phyloP scores from a whole-genome alignment of 495 filamentous ascomycete species.

The Aspergillus asperescens region DNA sequence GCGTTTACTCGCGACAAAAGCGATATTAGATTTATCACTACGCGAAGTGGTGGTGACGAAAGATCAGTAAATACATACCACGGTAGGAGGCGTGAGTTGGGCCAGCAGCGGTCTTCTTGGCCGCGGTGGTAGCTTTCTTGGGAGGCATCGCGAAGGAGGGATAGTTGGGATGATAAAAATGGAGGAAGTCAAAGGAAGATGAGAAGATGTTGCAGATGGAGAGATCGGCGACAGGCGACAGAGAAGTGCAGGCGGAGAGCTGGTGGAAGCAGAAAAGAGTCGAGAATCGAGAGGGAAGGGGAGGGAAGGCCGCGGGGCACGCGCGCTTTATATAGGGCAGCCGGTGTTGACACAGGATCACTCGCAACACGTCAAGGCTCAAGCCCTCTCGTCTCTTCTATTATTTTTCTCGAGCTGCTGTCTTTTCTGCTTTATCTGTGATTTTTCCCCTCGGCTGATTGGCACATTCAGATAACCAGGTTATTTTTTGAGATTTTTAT shows the following conservation, averaged over 20 bases:
- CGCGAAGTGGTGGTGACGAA: constrained; percentile 42
- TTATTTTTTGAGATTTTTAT: constrained; percentile 7
- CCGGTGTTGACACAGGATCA: constrained; percentile 46
- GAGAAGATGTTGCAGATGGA: constrained; percentile 14
- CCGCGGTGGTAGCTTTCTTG: constrained; percentile 42
- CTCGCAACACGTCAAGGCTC: constrained; percentile 26
- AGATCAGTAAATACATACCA: constrained; percentile 50
- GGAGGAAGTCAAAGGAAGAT: constrained; percentile 12
- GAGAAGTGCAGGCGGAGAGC: constrained; percentile 1
- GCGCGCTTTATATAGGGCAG: constrained; percentile 50
- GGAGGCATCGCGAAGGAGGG: constrained; percentile 42
- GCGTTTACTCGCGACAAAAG: constrained; percentile 43
- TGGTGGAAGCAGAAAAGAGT: constrained; percentile 25
- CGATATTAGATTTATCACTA: constrained; percentile 22
- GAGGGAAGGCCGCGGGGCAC: constrained; percentile 46
- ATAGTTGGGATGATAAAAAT: constrained; percentile 15
- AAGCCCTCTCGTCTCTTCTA: constrained; percentile 12
- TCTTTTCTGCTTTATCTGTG: constrained; percentile 15
- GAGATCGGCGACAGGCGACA: constrained; percentile 17
- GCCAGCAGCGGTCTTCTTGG: constrained; percentile 28
- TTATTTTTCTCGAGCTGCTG: constrained; percentile 8
- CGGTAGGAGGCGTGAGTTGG: constrained; percentile 55
- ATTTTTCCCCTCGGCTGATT: constrained; percentile 15
- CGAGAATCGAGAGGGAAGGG: constrained; percentile 33
- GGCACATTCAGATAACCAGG: constrained; percentile 1